Conservation (phyloP, 2,329 filamentous ascomycete species). For the Cladophialophora yegresii region DNA sequence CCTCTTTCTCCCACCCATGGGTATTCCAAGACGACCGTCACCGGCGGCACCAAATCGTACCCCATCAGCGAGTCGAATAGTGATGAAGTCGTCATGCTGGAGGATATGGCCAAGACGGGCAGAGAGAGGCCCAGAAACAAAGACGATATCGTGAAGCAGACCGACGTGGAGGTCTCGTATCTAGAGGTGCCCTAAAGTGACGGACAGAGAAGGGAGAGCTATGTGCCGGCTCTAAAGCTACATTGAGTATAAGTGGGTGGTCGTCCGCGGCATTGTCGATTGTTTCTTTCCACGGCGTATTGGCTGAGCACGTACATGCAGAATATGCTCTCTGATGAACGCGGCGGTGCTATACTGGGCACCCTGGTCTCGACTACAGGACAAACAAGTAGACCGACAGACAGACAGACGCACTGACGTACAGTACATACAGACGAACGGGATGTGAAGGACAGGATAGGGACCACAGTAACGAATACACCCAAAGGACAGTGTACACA, state of each 20-base stretch:
- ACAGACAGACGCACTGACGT: background rate
- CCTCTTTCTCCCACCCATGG: slow-evolving; percentile 1
- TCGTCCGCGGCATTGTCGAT: background rate
- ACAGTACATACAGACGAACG: too few species aligned
- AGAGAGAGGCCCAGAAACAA: background rate
- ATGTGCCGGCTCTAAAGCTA: background rate
- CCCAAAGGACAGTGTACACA: background rate
- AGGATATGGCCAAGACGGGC: slow-evolving; percentile 11
- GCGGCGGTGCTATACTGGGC: background rate
- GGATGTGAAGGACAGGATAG: background rate
- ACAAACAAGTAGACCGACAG: background rate
- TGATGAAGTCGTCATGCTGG: slow-evolving; percentile 17
- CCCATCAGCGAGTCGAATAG: slow-evolving; percentile 14
- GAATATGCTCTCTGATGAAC: too few species aligned
- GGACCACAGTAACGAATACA: background rate
- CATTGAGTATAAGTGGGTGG: background rate
- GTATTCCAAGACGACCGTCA: slow-evolving; percentile 3
- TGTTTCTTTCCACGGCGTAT: background rate
- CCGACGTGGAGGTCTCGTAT: slow-evolving; percentile 12
- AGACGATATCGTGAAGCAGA: slow-evolving; percentile 13
- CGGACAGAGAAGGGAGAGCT: background rate
- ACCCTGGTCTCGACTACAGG: background rate
- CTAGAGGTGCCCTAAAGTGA: background rate
- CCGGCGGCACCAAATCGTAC: slow-evolving; percentile 2
- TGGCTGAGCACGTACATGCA: background rate